Base-by-base conservation (phyloP, 352 stramenopile genomes). In the Globisporangium acanthophoron region DNA sequence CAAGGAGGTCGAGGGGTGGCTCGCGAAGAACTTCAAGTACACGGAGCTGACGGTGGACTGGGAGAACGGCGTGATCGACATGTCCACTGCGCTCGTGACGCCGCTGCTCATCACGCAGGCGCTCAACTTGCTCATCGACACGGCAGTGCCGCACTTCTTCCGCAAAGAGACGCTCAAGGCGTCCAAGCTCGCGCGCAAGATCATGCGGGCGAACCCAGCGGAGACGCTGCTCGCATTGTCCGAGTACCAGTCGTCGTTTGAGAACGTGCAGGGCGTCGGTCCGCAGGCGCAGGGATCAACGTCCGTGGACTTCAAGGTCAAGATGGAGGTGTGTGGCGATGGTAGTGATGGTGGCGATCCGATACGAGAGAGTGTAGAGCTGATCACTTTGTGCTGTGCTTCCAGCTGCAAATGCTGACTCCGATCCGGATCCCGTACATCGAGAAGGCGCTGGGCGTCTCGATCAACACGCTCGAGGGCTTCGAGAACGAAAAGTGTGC, bases 401-500 rank as follows among this genome's bases (percentile, higher is more conserved):
- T 3, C 43, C 58, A 94, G 81, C 67, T 94, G 0, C 85, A 94
- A 81, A 92, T 94, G 73, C 91, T 94, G 74, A 94, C 85, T 13
- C 85, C 82, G 3, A 90, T 92, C 59, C 80, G 85, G 35, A 94
- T 94, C 33, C 85, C 85, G n/a, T 94, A 90, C 54, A 88, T 94
- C 21, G 85, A 91, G 59, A 74, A 85, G 66, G 74, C 77, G n/a
- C 59, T 94, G 1, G 76, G 72, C 1, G 69, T 90, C n/a, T 78
- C 69, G 7, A 94, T 94, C 55, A 66, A 76, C 15, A 92, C 82
- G 4, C 56, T 91, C 39, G 81, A 94, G 70, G 81, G 85, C 7
- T 91, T 94, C 57, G 77, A 89, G 47, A 94, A 92, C 55, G 78
- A 88, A 40, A 87, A 85, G 49, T 75, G 84, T 91, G 66, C 54